These are phyloP conservation scores for Pilaira anomala DNA, from an alignment of 192 early-diverging fungal species.

Conservation along the genomic window DNA sequence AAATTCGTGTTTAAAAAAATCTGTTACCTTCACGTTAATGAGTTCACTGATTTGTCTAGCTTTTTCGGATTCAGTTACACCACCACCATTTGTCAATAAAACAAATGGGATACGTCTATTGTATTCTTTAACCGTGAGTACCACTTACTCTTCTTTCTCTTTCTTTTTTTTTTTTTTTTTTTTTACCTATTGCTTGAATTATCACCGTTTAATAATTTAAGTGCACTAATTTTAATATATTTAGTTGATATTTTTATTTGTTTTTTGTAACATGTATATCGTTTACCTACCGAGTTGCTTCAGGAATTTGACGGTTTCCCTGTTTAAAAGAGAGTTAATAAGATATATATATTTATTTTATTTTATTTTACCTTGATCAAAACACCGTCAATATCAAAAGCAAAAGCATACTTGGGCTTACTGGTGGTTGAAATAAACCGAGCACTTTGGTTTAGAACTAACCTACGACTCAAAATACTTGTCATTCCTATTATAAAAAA, in stretches of 20 bases:
- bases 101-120: slow-evolving; percentile 68
- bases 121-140: background rate
- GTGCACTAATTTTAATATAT: slow-evolving; percentile 39
- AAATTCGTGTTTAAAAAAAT: background rate
- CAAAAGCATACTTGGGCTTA: slow-evolving; percentile 38
- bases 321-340: slow-evolving; percentile 28
- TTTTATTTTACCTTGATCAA: slow-evolving; percentile 61
- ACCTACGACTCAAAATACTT: background rate
- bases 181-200: slow-evolving; percentile 40
- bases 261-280: background rate
- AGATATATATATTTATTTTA: background rate
- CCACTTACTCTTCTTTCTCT: background rate
- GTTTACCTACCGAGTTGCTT: slow-evolving; percentile 46
- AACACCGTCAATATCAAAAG: slow-evolving; percentile 85
- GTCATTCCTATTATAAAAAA: too few relatives aligned
- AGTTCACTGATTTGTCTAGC: slow-evolving; percentile 60
- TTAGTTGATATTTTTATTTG: background rate
- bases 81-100: slow-evolving; percentile 88
- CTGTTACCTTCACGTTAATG: slow-evolving; percentile 48
- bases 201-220: slow-evolving; percentile 63
- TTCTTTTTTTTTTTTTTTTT: background rate
- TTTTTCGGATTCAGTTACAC: slow-evolving; percentile 70
- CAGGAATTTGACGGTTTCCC: slow-evolving; percentile 65
- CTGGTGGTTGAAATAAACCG: background rate
- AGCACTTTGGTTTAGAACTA: background rate